Percentiles rank a stretch among this genome's conserved stretches.
Evolutionary conservation across 2,329 filamentous ascomycete species (phyloP).

Genomic region (Microcyclosporella mali): DNA sequence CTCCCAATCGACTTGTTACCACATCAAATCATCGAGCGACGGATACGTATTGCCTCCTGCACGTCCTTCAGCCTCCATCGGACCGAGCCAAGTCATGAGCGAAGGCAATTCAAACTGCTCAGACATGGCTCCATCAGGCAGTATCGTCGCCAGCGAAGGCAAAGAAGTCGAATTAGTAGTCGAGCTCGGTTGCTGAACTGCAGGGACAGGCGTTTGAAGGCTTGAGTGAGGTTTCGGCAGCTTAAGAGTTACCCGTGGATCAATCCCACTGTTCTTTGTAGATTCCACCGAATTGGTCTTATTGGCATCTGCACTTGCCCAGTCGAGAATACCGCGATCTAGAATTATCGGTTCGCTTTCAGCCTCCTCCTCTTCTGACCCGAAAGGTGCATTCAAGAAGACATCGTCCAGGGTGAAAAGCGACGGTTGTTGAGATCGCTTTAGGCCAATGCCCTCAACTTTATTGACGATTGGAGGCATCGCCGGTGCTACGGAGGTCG

Average conservation of each 20-base stretch:
- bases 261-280: slow-evolving; percentile 15
- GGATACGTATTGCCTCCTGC: slow-evolving; percentile 13
- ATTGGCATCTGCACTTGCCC: slow-evolving; percentile 16
- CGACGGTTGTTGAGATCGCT: slow-evolving; percentile 10
- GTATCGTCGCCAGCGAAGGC: slow-evolving; percentile 5
- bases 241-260: slow-evolving; percentile 24
- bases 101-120: slow-evolving; percentile 28
- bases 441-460: neutral
- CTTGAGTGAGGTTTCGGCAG: slow-evolving; percentile 17
- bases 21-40: slow-evolving; percentile 21
- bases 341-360: slow-evolving; percentile 27
- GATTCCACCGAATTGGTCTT: slow-evolving; percentile 2
- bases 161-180: slow-evolving; percentile 11
- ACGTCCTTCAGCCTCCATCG: slow-evolving; percentile 13
- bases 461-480: no score
- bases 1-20: no score
- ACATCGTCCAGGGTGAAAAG: slow-evolving; percentile 26
- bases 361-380: slow-evolving; percentile 18
- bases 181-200: slow-evolving; percentile 18
- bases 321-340: slow-evolving; percentile 33
- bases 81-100: slow-evolving; percentile 21
- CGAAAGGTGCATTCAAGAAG: slow-evolving; percentile 23
- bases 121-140: slow-evolving; percentile 10
- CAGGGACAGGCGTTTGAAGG: neutral
- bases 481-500: no score